Evolutionary conservation across 2,329 filamentous ascomycete genomes (phyloP).

Genomic region (Aspergillus eucalypticola): DNA sequence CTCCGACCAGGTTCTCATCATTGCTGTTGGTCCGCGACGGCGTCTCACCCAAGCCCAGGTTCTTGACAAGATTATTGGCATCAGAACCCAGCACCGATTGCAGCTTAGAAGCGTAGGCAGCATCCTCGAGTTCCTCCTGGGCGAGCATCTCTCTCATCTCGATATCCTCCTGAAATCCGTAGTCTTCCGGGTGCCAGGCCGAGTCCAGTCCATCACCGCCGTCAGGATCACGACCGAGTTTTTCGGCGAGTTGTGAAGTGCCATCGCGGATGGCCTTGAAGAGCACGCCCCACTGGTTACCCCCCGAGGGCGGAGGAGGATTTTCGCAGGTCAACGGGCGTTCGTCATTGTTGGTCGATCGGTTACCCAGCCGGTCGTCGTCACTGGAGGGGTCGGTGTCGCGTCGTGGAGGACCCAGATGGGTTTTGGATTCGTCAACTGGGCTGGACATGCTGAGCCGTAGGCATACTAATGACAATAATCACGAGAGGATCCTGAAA

Average conservation of each 20-base stretch:
- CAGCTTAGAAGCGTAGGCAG: background rate
- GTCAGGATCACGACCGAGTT: constrained; percentile 7
- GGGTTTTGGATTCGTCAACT: background rate
- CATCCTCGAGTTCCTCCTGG: background rate
- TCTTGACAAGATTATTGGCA: background rate
- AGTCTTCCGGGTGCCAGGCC: constrained; percentile 7
- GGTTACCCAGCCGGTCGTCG: background rate
- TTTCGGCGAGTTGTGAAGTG: constrained; percentile 4
- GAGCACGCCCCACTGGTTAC: constrained; percentile 2
- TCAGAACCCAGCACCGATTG: background rate
- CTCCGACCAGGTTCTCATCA: background rate
- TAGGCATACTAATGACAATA: constrained; percentile 1
- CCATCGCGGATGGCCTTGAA: constrained; percentile 7
- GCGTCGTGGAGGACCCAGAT: background rate
- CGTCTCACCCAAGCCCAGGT: background rate
- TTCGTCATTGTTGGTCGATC: constrained; percentile 3
- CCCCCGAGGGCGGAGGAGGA: background rate
- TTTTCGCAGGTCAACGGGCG: constrained; percentile 3
- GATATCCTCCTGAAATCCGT: constrained; percentile 6
- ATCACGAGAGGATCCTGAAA: background rate
- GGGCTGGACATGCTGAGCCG: constrained; percentile 1
- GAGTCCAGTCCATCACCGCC: constrained; percentile 6
- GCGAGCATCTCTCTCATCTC: constrained; percentile 7
- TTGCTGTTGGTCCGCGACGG: background rate
- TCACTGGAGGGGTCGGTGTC: background rate